Evolutionary conservation across 768 basidiomycete genomes (phyloP), one percentile per base, ranked within the genome.

Genomic region (Cyathus striatus): DNA sequence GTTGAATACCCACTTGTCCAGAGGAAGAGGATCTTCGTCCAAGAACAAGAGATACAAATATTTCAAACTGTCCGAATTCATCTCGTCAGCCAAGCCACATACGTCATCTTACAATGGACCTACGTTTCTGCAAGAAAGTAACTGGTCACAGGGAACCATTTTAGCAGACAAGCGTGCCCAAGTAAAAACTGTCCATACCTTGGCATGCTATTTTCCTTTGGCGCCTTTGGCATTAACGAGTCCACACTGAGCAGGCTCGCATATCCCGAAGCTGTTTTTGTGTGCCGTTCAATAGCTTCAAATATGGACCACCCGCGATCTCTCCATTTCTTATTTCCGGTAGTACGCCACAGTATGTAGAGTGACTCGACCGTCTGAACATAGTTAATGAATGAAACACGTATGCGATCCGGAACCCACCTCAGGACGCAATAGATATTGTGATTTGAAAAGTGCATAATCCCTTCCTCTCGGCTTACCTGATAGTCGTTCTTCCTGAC

Each of bases 11-110:
- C 76, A 81, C 49, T 66, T 53, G 27, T 78, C 72, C 37, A 81
- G 51, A 5, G 79, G 68, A 43, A 87, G 49, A 3, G 70, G 70
- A 48, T 89, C 83, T 6, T 78, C 72, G 23, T 85, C 73, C 41
- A 66, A 65, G 59, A 87, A 90, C 56, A 86, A 59, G 17, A 90
- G 66, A 57, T 83, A 79, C 36, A 86, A 68, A 57, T 89, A 88
- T 63, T 87, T 86, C 43, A 87, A 64, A 49, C 80, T 82, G 53
- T 20, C 10, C 3, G 17, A 49, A 25, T 42, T 14, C 17, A 17
- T 3, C 20, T 34, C 13, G 13, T 37, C n/a, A 50, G 35, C 30
- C n/a, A 27, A 32, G 27, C 14, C 12, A 3, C 37, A 17, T 16
- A 9, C 7, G 23, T 14, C 16, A 7, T 13, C 27, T 43, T 27